phyloP scores from a whole-genome alignment of 2,329 filamentous ascomycete genomes.

The Talaromyces rugulosus region DNA sequence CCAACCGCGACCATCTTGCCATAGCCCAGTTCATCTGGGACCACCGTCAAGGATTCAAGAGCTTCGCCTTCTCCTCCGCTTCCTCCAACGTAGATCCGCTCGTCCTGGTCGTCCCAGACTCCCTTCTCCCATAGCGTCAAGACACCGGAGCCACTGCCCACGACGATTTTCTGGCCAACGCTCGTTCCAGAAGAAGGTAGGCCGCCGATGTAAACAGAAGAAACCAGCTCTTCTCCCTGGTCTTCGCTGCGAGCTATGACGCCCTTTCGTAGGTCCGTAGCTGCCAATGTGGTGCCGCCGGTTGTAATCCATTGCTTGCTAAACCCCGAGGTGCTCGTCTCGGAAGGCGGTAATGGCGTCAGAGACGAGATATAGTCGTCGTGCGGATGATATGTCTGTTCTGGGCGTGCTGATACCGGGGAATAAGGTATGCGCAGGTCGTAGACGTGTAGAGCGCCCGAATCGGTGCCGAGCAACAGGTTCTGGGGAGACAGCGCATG shows the following conservation, averaged over 20 bases:
- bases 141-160: constrained; percentile 74
- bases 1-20: constrained; percentile 69
- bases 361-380: constrained; percentile 90
- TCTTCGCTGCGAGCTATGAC: constrained; percentile 87
- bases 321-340: constrained; percentile 79
- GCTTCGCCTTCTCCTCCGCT: constrained; percentile 65
- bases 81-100: constrained; percentile 72
- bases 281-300: constrained; percentile 82
- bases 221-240: constrained; percentile 90
- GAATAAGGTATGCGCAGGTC: constrained; percentile 65
- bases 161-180: constrained; percentile 71
- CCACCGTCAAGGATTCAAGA: constrained; percentile 69
- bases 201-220: constrained; percentile 71
- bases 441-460: constrained; percentile 80
- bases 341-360: constrained; percentile 73
- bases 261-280: constrained; percentile 82
- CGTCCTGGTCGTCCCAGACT: constrained; percentile 91
- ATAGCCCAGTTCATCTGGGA: constrained; percentile 66
- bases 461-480: constrained; percentile 85
- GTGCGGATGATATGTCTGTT: constrained; percentile 80
- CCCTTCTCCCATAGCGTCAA: constrained; percentile 92
- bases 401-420: constrained; percentile 59
- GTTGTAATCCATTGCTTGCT: constrained; percentile 95
- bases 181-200: constrained; percentile 62
- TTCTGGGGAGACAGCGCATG: constrained; percentile 75